phyloP scores from a whole-genome alignment of 129 eudicot genomes.

The Scalesia atractyloides region DNA sequence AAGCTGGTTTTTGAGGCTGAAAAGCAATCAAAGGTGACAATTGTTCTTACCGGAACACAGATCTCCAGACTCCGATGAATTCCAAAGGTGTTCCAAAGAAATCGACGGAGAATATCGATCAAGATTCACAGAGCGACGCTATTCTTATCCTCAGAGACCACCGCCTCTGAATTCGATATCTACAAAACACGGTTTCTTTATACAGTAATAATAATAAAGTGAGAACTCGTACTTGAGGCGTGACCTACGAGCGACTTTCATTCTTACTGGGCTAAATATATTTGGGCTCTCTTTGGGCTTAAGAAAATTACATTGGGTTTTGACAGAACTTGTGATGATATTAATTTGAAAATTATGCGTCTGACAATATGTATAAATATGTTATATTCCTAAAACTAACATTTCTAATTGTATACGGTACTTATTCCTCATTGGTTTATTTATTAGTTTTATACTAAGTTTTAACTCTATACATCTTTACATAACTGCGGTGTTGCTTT shows the following conservation, averaged over 20 bases:
- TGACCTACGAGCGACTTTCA: not conserved
- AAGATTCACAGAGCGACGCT: constrained; percentile 4
- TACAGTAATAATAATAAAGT: no score
- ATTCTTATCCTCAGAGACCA: constrained; percentile 1
- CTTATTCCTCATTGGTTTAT: no score
- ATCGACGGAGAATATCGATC: constrained; percentile 22
- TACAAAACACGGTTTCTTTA: no score
- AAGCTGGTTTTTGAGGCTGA: constrained; percentile 13
- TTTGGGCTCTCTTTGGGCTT: not conserved
- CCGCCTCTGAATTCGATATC: constrained; percentile 18
- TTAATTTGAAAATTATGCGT: no score
- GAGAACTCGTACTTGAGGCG: not conserved
- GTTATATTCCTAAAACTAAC: no score
- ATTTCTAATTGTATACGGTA: no score
- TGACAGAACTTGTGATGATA: no score
- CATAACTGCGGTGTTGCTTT: no score
- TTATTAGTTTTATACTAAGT: no score
- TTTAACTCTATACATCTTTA: no score
- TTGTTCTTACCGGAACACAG: constrained; percentile 36
- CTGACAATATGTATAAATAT: no score
- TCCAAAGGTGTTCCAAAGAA: constrained; percentile 6
- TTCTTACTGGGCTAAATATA: not conserved
- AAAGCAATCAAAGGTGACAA: constrained; percentile 35
- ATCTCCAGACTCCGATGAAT: constrained; percentile 25
- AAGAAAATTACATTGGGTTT: not conserved